These are phyloP conservation scores for Saccharomyces paradoxus DNA, from an alignment of 805 yeast species.

Conservation along the genomic window DNA sequence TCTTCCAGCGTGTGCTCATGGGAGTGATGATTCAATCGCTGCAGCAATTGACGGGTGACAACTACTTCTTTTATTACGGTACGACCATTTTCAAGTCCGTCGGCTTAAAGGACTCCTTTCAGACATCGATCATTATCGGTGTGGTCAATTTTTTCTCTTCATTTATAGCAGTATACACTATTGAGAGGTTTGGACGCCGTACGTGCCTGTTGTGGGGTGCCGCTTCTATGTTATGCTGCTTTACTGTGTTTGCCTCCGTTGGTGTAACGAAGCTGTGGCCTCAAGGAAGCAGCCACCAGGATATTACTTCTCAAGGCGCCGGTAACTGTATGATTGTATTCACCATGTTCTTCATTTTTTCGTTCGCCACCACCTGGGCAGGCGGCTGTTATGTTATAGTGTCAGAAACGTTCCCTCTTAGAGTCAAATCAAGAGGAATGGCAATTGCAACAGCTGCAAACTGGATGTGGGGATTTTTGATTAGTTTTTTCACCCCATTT, in stretches of 20 bases:
- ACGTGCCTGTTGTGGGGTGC: conserved; percentile 41
- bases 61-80: conserved; percentile 61
- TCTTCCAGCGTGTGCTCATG: conserved; percentile 37
- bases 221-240: conserved; percentile 38
- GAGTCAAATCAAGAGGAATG: conserved; percentile 51
- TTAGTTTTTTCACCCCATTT: conserved; percentile 62
- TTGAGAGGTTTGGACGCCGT: conserved; percentile 49
- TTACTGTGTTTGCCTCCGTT: conserved; percentile 45
- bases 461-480: conserved; percentile 57
- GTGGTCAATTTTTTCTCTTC: conserved; percentile 52
- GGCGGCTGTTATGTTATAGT: conserved; percentile 57
- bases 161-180: conserved; percentile 40
- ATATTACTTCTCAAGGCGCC: conserved; percentile 41
- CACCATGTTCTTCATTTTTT: conserved; percentile 59
- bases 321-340: conserved; percentile 67
- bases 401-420: conserved; percentile 63
- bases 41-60: conserved; percentile 61
- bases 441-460: conserved; percentile 52
- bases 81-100: conserved; percentile 54
- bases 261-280: conserved; percentile 44
- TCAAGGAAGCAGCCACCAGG: conserved; percentile 27
- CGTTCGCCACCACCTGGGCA: conserved; percentile 69
- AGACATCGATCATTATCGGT: conserved; percentile 52
- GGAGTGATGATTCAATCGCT: conserved; percentile 51
- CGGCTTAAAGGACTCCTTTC: conserved; percentile 49